Percentiles rank a stretch among this genome's conserved stretches.
Evolutionary conservation across 768 basidiomycete genomes (phyloP).

Genomic region (Daedaleopsis nitida): DNA sequence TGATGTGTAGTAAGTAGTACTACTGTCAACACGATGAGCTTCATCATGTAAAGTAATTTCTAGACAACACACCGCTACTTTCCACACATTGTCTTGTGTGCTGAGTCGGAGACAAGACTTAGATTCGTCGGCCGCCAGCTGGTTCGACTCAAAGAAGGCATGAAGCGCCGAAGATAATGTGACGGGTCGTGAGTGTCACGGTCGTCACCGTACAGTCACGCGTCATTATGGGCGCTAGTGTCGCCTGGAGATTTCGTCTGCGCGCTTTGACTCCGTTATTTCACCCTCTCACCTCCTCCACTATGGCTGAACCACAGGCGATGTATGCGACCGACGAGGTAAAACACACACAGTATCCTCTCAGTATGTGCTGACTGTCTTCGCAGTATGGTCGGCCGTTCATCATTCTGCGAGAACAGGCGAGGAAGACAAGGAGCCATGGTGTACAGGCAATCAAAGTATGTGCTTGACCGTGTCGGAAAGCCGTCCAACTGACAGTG

Average conservation of each 20-base stretch:
- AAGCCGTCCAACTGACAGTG: slow-evolving; percentile 9
- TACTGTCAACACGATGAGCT: too few relatives aligned
- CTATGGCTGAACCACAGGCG: slow-evolving; percentile 57
- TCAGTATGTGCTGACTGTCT: slow-evolving; percentile 17
- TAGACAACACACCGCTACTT: too few relatives aligned
- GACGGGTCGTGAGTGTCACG: not conserved
- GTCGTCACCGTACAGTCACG: not conserved
- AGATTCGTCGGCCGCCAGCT: too few relatives aligned
- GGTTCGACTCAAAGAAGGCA: not conserved
- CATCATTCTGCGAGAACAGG: slow-evolving; percentile 94
- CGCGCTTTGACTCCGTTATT: not conserved
- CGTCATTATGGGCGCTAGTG: not conserved
- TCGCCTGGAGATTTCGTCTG: not conserved
- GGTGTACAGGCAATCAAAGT: slow-evolving; percentile 97
- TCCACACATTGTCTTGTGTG: too few relatives aligned
- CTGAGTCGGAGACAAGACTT: too few relatives aligned
- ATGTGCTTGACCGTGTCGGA: slow-evolving; percentile 22
- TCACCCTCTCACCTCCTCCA: slow-evolving; percentile 3
- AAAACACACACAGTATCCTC: not conserved
- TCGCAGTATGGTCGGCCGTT: slow-evolving; percentile 91
- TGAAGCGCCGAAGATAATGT: not conserved
- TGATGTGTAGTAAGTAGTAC: too few relatives aligned
- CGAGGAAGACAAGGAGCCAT: slow-evolving; percentile 88
- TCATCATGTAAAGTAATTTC: too few relatives aligned
- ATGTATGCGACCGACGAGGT: slow-evolving; percentile 90